A percentile compares a stretch with the other conserved stretches of the same genome.
phyloP scores from a whole-genome alignment of 768 basidiomycete genomes.

The Pulveroboletus sp. region DNA sequence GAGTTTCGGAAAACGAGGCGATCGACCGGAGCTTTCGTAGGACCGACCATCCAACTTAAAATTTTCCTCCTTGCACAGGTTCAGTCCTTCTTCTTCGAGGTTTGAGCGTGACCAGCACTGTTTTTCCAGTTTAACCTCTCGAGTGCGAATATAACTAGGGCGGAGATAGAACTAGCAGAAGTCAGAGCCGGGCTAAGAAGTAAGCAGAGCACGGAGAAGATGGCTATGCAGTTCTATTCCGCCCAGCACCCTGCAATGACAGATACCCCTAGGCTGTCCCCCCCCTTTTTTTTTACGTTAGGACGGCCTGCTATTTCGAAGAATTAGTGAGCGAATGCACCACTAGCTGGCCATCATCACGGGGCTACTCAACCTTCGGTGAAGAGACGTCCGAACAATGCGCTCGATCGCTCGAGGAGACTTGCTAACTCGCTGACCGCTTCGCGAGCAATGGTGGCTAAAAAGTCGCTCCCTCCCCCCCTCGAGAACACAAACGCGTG shows the following conservation, averaged over 20 bases:
- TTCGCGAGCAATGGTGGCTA: slow-evolving; percentile 4
- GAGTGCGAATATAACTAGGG: background rate
- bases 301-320: background rate
- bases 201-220: background rate
- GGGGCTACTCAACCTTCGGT: no score
- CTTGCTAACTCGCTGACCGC: background rate
- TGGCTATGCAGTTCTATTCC: background rate
- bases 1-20: background rate
- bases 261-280: background rate
- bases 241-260: no score
- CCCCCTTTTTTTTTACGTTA: background rate
- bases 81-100: slow-evolving; percentile 1
- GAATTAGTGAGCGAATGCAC: no score
- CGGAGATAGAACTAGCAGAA: background rate
- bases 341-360: no score
- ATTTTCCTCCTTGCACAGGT: background rate
- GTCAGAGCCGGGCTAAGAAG: background rate
- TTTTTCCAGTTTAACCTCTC: background rate
- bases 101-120: slow-evolving; percentile 1
- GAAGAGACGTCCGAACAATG: no score
- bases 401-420: background rate
- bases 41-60: background rate
- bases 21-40: slow-evolving; percentile 2
- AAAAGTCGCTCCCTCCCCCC: background rate
- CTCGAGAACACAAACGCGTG: background rate